These are phyloP conservation scores for Aurantiochytrium sp. DNA, from an alignment of 108 stramenopile species.

Conservation along the genomic window DNA sequence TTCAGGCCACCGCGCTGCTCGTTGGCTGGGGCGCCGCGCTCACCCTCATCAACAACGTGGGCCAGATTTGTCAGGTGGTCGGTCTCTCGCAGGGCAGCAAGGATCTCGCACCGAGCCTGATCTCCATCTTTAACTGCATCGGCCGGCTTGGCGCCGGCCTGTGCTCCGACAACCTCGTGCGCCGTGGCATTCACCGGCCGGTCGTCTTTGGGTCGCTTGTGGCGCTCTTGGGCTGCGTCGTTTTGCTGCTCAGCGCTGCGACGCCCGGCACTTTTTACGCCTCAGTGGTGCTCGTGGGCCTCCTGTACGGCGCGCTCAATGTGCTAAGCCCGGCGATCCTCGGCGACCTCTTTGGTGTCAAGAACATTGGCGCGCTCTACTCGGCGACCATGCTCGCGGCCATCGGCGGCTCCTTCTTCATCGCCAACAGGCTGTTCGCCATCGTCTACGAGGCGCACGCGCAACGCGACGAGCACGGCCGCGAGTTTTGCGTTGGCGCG, in stretches of 20 bases:
- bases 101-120: background rate
- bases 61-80: background rate
- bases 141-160: background rate
- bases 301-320: background rate
- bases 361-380: background rate
- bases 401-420: constrained; percentile 1
- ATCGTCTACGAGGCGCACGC: constrained; percentile 5
- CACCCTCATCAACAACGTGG: background rate
- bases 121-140: background rate
- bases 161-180: background rate
- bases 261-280: background rate
- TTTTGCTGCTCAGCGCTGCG: background rate
- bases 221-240: background rate
- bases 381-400: background rate
- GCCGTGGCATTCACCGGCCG: background rate
- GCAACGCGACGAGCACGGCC: background rate
- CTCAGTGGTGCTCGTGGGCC: background rate
- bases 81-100: constrained; percentile 5
- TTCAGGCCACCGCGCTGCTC: background rate
- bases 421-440: background rate
- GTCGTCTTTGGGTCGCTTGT: background rate
- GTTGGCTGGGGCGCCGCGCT: constrained; percentile 8
- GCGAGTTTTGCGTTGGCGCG: background rate
- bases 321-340: background rate
- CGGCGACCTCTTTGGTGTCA: background rate